Evolutionary conservation across 129 eudicot species (phyloP), one percentile per base, ranked within the genome.

Genomic region (Glebionis coronaria): DNA sequence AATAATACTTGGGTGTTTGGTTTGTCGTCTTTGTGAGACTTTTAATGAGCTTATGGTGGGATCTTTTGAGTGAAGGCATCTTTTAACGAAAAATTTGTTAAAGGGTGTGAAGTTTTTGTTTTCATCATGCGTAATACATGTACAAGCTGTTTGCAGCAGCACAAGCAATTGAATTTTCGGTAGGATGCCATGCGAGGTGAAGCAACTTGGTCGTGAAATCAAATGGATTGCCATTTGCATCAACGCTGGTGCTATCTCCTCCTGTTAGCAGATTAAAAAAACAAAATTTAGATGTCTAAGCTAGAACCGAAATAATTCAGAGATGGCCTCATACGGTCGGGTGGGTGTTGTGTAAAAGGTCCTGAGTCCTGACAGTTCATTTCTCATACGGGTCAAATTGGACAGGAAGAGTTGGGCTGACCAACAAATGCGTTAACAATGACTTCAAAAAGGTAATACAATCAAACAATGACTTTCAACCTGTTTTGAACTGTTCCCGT

Each of bases 101-200:
- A 45, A 7, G 3, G 44, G 56, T 46, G 65, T 20, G 23, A 75
- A 25, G 19, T 51, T 25, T 55, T 38, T 46, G 59, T 23, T 47
- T 64, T 78, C 86, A 93, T 78, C 86, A 93, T 63, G 98, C 98
- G 71, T 93, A 86, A 70, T 93, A 93, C 98, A 93, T 93, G 85
- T 93, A 93, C 96, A 93, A 79, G 82, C 98, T 93, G 85, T 93
- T 93, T 66, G 97, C 98, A 76, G 98, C 98, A 70, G 98, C 98
- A 88, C 98, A 93, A 21, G 98, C 98, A 47, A 93, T 86, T 16
- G 95, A 86, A 78, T 88, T 93, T 71, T 93, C 98, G n/a, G 95
- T 75, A 25, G 98, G 98, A 62, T 93, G 98, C 98, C 98, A 93
- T 29, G 98, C 98, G 45, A 88, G 79, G 73, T 93, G 98, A 67